Base-by-base conservation (phyloP, 2,329 filamentous ascomycete genomes). In the Plectosphaerella plurivora region DNA sequence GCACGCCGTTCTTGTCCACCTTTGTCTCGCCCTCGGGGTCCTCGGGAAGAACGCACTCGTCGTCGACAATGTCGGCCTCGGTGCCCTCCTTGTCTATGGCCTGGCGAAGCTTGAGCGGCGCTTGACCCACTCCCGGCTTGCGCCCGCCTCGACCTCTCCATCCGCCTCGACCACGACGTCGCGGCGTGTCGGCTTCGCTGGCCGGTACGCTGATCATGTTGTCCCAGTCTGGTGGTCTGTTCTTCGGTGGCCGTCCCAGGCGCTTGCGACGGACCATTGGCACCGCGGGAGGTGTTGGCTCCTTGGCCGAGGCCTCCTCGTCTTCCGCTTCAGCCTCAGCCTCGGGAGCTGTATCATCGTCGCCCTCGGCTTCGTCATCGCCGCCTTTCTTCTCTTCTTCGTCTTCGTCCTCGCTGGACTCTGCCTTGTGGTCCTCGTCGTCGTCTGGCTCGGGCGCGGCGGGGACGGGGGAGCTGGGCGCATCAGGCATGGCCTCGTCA, bases 1-100 rank as follows among this genome's bases (percentile, higher is more conserved):
- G 80, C 62, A 89, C 84, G 28, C 94, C 94, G 61, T 88, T 71
- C 73, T 93, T 93, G 72, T 97, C 90, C 9, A 99, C 93, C 74
- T 97, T 99, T 58, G 83, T 83, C 72, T 97, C 92, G 60, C 94
- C 94, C 65, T 93, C 91, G 1, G 86, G 72, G 61, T 97, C 93
- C 58, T 92, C 88, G 0, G 92, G 90, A 45, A 99, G 77, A 35
- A 87, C 88, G 45, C 96, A 90, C 73, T 99, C 94, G 63, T 99
- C 94, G 64, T 96, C 82, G 55, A 91, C 80, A 53, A 99, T 93
- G 63, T 94, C 88, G 72, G 93, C 87, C 71, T 91, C 85, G 53
- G 91, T 96, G 49, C 94, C 94, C 63, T 97, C 91, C 64, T 95
- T 95, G 70, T 97, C 94, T 55, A 96, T 87, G 5, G 91, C 85